Evolutionary conservation across 805 yeast species (phyloP).

Genomic region (Candida khao-thaluensis): DNA sequence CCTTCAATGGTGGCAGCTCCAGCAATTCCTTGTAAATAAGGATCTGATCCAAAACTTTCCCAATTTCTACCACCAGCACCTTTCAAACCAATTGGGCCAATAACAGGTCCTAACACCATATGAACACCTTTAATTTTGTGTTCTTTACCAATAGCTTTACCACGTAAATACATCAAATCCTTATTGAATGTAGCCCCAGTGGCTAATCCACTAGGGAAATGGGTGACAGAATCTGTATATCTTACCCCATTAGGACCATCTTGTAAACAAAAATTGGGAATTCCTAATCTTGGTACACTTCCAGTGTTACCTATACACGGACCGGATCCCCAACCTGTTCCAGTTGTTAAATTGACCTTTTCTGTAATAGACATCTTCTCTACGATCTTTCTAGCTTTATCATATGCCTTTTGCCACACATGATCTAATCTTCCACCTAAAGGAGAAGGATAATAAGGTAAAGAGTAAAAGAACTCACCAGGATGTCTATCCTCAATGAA

Average conservation of each 20-base stretch:
- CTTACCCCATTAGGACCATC: constrained; percentile 65
- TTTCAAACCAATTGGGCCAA: constrained; percentile 61
- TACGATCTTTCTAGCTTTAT: constrained; percentile 53
- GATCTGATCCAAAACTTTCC: constrained; percentile 65
- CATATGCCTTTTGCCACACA: constrained; percentile 58
- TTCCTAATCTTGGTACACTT: constrained; percentile 51
- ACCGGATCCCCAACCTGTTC: constrained; percentile 63
- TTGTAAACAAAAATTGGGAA: constrained; percentile 56
- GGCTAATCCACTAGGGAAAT: constrained; percentile 59
- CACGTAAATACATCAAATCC: constrained; percentile 50
- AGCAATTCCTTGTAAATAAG: constrained; percentile 56
- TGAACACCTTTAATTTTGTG: constrained; percentile 54
- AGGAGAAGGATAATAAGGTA: constrained; percentile 37
- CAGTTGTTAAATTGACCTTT: constrained; percentile 62
- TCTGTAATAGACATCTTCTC: constrained; percentile 56
- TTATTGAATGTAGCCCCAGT: constrained; percentile 58
- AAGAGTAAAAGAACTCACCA: constrained; percentile 26
- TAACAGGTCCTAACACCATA: constrained; percentile 53
- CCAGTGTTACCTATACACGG: constrained; percentile 65
- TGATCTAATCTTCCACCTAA: constrained; percentile 48
- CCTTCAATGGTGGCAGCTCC: constrained; percentile 55
- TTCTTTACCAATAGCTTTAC: constrained; percentile 57
- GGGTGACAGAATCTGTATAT: constrained; percentile 54
- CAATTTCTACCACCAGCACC: constrained; percentile 66
- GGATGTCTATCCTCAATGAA: constrained; percentile 27